Base-by-base conservation (phyloP, 2,329 filamentous ascomycete species). In the Cytospora piceicola region DNA sequence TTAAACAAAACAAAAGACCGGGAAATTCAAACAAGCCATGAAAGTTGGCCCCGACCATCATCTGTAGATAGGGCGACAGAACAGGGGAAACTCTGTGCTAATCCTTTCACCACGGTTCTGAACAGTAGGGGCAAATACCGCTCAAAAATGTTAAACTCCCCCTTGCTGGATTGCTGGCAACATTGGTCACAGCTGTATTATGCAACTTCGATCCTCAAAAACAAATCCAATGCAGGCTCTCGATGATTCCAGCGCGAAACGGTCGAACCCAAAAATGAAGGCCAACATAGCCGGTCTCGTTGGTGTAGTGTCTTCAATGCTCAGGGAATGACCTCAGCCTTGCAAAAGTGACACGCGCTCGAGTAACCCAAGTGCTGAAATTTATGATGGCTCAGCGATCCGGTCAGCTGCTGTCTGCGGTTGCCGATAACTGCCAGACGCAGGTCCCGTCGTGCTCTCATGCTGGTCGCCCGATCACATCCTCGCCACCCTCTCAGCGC, bases 401-500 rank as follows among this genome's bases (percentile, higher is more conserved):
- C 22, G 24, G 27, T 29, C 12, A 22, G 61, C n/a, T 17, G 9
- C 17, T 20, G n/a, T 22, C 29, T 11, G 4, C 17, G 11, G 12
- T 34, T 27, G 22, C 27, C 30, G 34, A 36, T 8, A 12, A 57
- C 29, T 27, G 39, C 36, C 29, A 39, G 3, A 17, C 30, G 42
- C 24, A 22, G 1, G 34, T 27, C 1, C 52, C 49, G 24, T 22
- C 22, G 22, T 17, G 15, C 20, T 17, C 2, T 27, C 15, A 6
- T 51, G 11, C 15, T 22, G n/a, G 15, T 12, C 27, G n/a, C n/a
- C n/a, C n/a, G n/a, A n/a, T n/a, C n/a, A 30, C 27, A 42, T n/a
- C 24, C n/a, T 8, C 22, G 5, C 14, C 3, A 15, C 22, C 11
- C 32, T 3, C 22, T 76, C 69, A 81, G 63, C 79, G 75, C 80